Evolutionary conservation across 805 yeast species (phyloP), one percentile per base, ranked within the genome.

Genomic region (Myxozyma mucilagina): DNA sequence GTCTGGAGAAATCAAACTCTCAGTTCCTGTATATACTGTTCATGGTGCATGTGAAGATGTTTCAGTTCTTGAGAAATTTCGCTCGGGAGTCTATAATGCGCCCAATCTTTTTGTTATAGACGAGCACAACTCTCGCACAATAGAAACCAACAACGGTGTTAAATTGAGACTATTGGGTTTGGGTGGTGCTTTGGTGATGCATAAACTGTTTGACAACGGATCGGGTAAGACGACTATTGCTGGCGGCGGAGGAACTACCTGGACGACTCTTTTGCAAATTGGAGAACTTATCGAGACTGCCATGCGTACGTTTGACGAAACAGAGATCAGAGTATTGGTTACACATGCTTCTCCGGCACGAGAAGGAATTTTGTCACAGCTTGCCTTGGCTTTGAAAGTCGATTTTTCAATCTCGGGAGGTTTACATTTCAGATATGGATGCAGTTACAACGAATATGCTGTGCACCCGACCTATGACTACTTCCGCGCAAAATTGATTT

Each of bases 1-100:
- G 8, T 67, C 69, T 57, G 88, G 82, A 9, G 74, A 74, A 49
- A 69, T 71, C 53, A 65, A 50, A 61, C 77, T 81, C 67, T 73
- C 73, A 43, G 82, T 80, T 2, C 94, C 96, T 0, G 89, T 89
- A 0, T 89, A 88, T 74, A 84, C 92, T 3, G 83, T 86, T n/a
- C 85, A 82, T 67, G 94, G 94, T 0, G 85, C 87, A 72, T 78
- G 85, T 58, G 96, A 88, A 71, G 96, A 88, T 71, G 84, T 89
- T 1, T 70, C 80, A 3, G 89, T 89, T 24, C 73, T 88, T 47
- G 82, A 85, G 65, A 83, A 82, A 75, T 82, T 88, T 72, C 79
- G 85, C 57, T 72, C 76, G 56, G 87, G 87, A 3, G 74, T 76
- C 11, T 80, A 83, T 64, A 56, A 64, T 1, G 78, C 88, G 3